A percentile compares a stretch with the other conserved stretches of the same genome.
phyloP scores from a whole-genome alignment of 2,329 filamentous ascomycete genomes.

The Hyphodiscus sp. region DNA sequence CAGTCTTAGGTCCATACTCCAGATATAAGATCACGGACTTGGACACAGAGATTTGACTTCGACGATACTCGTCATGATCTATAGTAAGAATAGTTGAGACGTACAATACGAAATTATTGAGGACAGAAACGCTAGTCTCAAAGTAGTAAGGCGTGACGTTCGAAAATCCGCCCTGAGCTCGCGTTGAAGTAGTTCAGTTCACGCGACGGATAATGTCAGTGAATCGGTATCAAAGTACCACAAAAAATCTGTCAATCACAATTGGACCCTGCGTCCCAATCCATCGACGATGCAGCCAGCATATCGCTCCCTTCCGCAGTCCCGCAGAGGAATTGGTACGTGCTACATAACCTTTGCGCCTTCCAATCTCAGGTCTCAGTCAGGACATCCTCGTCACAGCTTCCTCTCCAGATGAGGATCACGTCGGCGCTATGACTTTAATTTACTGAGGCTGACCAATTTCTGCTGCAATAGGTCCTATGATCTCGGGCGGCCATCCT shows the following conservation, averaged over 20 bases:
- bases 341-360: constrained; percentile 16
- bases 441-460: constrained; percentile 3
- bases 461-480: constrained; percentile 23
- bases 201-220: constrained; percentile 7
- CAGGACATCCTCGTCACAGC: constrained; percentile 1
- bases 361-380: constrained; percentile 8
- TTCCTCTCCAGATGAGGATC: background rate
- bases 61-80: no score
- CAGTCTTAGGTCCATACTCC: no score
- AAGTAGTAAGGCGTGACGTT: no score
- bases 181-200: constrained; percentile 1
- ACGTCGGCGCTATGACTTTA: constrained; percentile 5
- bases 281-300: constrained; percentile 25
- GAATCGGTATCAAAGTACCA: background rate
- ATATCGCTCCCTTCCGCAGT: constrained; percentile 25
- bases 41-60: no score
- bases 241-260: background rate
- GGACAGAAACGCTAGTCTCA: no score
- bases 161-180: no score
- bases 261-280: background rate
- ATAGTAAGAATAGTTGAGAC: no score
- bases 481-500: constrained; percentile 26
- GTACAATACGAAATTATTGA: no score
- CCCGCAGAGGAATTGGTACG: constrained; percentile 31
- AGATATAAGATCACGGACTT: no score